These are phyloP conservation scores for Sungouiozyma intestinalis DNA, from an alignment of 805 yeast genomes.

Conservation along the genomic window DNA sequence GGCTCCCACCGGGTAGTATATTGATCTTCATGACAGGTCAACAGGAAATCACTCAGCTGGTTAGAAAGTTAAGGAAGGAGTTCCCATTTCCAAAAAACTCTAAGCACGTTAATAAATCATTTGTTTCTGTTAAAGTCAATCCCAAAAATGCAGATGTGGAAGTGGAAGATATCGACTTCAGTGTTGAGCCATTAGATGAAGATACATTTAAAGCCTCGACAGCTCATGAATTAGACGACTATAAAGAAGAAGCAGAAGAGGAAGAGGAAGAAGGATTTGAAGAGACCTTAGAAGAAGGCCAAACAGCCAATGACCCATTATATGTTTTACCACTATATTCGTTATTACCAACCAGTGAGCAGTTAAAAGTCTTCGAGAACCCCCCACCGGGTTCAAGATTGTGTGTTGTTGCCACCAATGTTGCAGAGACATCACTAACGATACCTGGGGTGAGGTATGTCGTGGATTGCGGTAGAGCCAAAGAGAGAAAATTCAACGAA, in stretches of 20 bases:
- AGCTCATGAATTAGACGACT: slow-evolving; percentile 29
- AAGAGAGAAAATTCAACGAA: slow-evolving; percentile 74
- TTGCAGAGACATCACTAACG: slow-evolving; percentile 95
- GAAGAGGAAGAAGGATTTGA: slow-evolving; percentile 53
- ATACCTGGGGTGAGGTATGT: slow-evolving; percentile 94
- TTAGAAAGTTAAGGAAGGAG: slow-evolving; percentile 53
- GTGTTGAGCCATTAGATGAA: slow-evolving; percentile 34
- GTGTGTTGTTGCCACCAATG: slow-evolving; percentile 92
- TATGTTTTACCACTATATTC: slow-evolving; percentile 91
- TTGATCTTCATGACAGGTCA: slow-evolving; percentile 90
- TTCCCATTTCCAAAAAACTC: slow-evolving; percentile 42
- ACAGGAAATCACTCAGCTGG: slow-evolving; percentile 74
- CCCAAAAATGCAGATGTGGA: slow-evolving; percentile 62
- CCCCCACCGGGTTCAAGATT: slow-evolving; percentile 83
- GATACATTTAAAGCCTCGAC: slow-evolving; percentile 25
- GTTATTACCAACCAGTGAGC: slow-evolving; percentile 85
- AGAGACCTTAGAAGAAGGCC: slow-evolving; percentile 61
- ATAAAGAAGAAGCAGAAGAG: slow-evolving; percentile 32
- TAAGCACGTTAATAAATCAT: slow-evolving; percentile 23
- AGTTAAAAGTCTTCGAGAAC: slow-evolving; percentile 77
- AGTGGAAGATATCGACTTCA: slow-evolving; percentile 79
- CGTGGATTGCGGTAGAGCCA: slow-evolving; percentile 89
- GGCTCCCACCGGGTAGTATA: slow-evolving; percentile 89
- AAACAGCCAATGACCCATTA: slow-evolving; percentile 64
- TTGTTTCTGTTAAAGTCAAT: slow-evolving; percentile 37